These are phyloP conservation scores for Asterochloris sp. DNA, from an alignment of 139 green algal genomes.

Conservation along the genomic window DNA sequence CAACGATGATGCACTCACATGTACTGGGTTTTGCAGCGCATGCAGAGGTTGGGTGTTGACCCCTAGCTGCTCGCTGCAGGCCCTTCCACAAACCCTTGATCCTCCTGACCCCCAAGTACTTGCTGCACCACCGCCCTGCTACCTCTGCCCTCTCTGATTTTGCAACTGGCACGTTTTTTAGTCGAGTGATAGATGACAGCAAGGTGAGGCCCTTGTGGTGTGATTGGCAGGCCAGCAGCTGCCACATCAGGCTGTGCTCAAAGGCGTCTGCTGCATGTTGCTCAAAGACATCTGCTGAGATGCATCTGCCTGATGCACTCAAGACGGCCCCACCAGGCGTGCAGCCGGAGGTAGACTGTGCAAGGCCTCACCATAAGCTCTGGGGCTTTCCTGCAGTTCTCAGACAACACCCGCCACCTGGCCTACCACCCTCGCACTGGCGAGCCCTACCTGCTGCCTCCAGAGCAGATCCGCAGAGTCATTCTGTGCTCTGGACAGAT, in stretches of 20 bases:
- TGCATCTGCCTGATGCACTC: background rate
- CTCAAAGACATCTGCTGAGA: background rate
- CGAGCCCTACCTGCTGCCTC: slow-evolving; percentile 38
- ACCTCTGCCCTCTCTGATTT: slow-evolving; percentile 62
- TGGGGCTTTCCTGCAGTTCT: slow-evolving; percentile 9
- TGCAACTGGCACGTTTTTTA: slow-evolving; percentile 62
- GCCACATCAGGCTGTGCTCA: too few relatives aligned
- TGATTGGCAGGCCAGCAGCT: background rate
- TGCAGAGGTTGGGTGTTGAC: background rate
- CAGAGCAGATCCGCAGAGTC: slow-evolving; percentile 48
- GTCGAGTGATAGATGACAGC: slow-evolving; percentile 67
- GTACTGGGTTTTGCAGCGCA: background rate
- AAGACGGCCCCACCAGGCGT: too few relatives aligned
- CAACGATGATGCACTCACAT: background rate
- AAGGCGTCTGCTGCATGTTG: background rate
- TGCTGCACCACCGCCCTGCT: slow-evolving; percentile 69
- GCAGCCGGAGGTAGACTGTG: too few relatives aligned
- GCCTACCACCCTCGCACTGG: slow-evolving; percentile 18
- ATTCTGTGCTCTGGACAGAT: slow-evolving; percentile 64
- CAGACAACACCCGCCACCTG: slow-evolving; percentile 63
- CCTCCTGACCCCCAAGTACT: slow-evolving; percentile 65
- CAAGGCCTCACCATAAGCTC: background rate
- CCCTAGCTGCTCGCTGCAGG: slow-evolving; percentile 29
- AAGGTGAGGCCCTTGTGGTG: slow-evolving; percentile 19
- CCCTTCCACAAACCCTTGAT: slow-evolving; percentile 50